These are phyloP conservation scores for Pezicula carpinea DNA, from an alignment of 2,329 filamentous ascomycete genomes.

Conservation along the genomic window DNA sequence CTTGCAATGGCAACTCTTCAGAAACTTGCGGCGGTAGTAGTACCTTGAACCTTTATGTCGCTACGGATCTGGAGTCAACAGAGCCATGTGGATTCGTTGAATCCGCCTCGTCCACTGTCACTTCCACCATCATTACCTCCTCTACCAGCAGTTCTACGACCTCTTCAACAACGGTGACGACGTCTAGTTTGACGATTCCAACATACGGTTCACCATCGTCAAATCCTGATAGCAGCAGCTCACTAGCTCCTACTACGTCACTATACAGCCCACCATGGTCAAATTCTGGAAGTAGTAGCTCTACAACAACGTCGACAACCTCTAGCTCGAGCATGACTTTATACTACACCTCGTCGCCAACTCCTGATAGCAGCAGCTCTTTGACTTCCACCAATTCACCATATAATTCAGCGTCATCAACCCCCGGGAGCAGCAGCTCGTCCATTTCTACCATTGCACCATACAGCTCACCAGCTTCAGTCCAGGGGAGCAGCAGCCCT, in stretches of 20 bases:
- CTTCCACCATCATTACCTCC: slow-evolving; percentile 5
- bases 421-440: too few species aligned
- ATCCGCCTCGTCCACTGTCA: slow-evolving; percentile 23
- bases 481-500: too few species aligned
- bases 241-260: too few species aligned
- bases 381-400: not conserved
- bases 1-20: slow-evolving; percentile 30
- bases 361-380: not conserved
- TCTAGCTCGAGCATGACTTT: not conserved
- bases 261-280: too few species aligned
- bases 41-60: slow-evolving; percentile 36
- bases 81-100: slow-evolving; percentile 40
- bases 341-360: not conserved
- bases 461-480: too few species aligned
- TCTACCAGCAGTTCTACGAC: slow-evolving; percentile 10
- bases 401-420: too few species aligned
- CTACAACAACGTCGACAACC: slow-evolving; percentile 7
- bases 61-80: slow-evolving; percentile 43
- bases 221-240: too few species aligned
- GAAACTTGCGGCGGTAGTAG: slow-evolving; percentile 31
- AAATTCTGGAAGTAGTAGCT: too few species aligned
- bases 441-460: too few species aligned
- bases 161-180: slow-evolving; percentile 15
- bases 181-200: slow-evolving; percentile 9
- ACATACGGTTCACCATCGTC: too few species aligned